phyloP scores from a whole-genome alignment of 148 eudicot species.

The Pharnaceum exiguum region DNA sequence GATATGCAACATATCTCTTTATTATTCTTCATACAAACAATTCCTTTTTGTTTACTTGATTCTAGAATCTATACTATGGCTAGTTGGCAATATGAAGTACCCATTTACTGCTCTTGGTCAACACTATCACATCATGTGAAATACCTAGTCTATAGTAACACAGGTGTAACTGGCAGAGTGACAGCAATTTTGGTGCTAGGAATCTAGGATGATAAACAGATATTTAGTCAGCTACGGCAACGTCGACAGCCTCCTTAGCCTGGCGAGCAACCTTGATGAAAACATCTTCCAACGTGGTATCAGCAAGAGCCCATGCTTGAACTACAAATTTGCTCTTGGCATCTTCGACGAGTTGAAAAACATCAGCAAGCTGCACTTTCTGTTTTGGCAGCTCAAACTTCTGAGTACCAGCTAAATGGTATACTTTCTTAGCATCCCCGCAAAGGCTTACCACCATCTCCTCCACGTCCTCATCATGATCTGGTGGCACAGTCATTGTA shows the following conservation, averaged over 20 bases:
- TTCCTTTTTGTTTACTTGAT: no score
- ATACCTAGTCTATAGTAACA: no score
- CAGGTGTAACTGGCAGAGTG: no score
- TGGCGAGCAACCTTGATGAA: conserved; percentile 61
- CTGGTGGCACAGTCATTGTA: conserved; percentile 50
- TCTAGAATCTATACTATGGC: no score
- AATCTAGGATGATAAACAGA: no score
- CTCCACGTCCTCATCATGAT: conserved; percentile 48
- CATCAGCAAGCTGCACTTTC: conserved; percentile 46
- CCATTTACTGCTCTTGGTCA: no score
- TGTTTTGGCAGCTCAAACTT: conserved; percentile 68
- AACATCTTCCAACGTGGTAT: conserved; percentile 63
- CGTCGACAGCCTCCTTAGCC: conserved; percentile 28
- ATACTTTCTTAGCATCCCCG: conserved; percentile 42
- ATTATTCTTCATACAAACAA: no score
- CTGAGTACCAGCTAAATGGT: conserved; percentile 56
- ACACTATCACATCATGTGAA: no score
- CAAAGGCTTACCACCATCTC: conserved; percentile 36
- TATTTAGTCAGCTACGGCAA: no score
- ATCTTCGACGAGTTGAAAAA: conserved; percentile 52
- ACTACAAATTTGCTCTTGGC: conserved; percentile 55
- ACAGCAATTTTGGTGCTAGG: no score
- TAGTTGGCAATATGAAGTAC: no score
- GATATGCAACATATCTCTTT: no score
- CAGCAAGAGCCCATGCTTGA: conserved; percentile 67